A percentile compares a stretch with the other conserved stretches of the same genome.
These are phyloP conservation scores for Podospora fimiseda DNA, from an alignment of 495 filamentous ascomycete genomes.

Conservation along the genomic window DNA sequence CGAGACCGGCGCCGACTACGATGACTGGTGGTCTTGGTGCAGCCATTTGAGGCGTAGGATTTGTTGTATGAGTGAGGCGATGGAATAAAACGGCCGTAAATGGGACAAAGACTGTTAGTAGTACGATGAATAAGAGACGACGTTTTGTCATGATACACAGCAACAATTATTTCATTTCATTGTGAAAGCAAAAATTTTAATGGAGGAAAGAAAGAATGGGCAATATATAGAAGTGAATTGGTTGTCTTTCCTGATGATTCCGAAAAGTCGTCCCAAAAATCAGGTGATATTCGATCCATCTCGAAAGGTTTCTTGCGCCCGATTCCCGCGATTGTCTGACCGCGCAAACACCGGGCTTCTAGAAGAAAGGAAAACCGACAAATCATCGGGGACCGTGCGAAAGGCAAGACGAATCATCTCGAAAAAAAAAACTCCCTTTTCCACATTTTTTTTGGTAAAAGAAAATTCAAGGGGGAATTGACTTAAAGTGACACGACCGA, in stretches of 20 bases:
- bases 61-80: slow-evolving; percentile 1
- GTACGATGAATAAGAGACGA: slow-evolving; percentile 6
- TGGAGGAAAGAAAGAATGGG: background rate
- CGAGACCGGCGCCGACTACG: slow-evolving; percentile 47
- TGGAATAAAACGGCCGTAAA: slow-evolving; percentile 13
- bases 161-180: too few species aligned
- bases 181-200: too few species aligned
- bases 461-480: too few species aligned
- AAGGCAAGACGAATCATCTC: background rate
- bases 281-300: slow-evolving; percentile 6
- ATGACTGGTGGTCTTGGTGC: slow-evolving; percentile 28
- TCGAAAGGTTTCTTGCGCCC: slow-evolving; percentile 9
- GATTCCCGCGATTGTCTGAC: background rate
- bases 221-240: too few species aligned
- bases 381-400: background rate
- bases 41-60: background rate
- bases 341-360: background rate
- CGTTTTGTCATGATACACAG: slow-evolving; percentile 13
- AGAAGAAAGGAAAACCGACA: background rate
- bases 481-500: background rate
- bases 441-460: too few species aligned
- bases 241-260: background rate
- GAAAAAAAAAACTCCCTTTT: background rate
- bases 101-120: slow-evolving; percentile 13
- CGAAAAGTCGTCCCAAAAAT: background rate